phyloP scores from a whole-genome alignment of 1,284 basidiomycete species.

The Microbotryomycetes sp. region DNA sequence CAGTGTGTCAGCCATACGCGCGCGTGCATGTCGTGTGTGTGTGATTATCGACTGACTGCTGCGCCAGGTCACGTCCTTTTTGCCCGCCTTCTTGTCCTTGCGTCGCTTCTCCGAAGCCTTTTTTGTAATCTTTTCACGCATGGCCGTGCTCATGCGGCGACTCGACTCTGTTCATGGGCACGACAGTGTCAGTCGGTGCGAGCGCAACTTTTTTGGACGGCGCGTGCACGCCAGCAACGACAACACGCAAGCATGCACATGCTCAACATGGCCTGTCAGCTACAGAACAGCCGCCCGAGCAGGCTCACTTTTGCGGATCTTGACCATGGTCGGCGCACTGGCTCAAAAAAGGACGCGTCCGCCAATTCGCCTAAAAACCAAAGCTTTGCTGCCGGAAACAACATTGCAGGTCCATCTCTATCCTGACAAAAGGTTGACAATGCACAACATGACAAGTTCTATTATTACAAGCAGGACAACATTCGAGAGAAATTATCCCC shows the following conservation, averaged over 20 bases:
- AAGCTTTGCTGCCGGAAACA: too few relatives aligned
- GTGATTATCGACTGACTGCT: constrained; percentile 52
- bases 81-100: constrained; percentile 69
- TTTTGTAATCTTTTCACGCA: constrained; percentile 67
- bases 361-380: too few relatives aligned
- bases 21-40: not conserved
- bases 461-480: too few relatives aligned
- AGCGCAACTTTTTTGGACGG: not conserved
- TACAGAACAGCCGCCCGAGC: not conserved
- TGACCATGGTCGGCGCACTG: constrained; percentile 18
- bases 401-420: too few relatives aligned
- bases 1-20: not conserved
- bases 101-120: constrained; percentile 70
- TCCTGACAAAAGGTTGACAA: too few relatives aligned
- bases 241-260: not conserved
- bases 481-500: too few relatives aligned
- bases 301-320: constrained; percentile 34
- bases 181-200: not conserved
- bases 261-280: not conserved
- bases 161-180: constrained; percentile 60
- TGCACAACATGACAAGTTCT: too few relatives aligned
- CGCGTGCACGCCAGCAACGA: not conserved
- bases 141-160: constrained; percentile 64
- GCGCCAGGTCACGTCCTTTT: constrained; percentile 84
- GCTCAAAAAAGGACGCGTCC: not conserved